A percentile compares a stretch with the other conserved stretches of the same genome.
Conservation (phyloP, 140 eudicot species). For the Artemisia princeps region DNA sequence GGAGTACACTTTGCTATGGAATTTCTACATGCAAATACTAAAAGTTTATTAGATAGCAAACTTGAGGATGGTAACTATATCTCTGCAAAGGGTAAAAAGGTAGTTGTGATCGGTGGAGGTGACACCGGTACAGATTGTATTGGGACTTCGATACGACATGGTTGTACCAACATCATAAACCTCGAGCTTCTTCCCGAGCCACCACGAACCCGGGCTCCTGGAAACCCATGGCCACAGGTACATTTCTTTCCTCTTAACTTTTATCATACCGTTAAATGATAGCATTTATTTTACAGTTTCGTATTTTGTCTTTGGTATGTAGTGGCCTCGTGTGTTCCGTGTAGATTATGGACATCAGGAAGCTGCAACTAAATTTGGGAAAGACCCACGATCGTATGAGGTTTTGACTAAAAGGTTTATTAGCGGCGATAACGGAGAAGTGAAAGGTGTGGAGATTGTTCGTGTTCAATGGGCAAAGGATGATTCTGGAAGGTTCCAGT, state of each 20-base stretch:
- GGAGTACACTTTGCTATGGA: slow-evolving; percentile 99
- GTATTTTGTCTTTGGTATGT: slow-evolving; percentile 20
- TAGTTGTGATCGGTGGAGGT: slow-evolving; percentile 96
- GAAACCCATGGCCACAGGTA: slow-evolving; percentile 99
- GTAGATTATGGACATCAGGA: slow-evolving; percentile 99
- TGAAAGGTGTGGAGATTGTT: slow-evolving; percentile 84
- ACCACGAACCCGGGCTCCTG: slow-evolving; percentile 83
- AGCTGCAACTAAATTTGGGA: slow-evolving; percentile 86
- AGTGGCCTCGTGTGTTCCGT: slow-evolving; percentile 99
- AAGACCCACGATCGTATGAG: slow-evolving; percentile 90
- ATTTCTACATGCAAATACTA: slow-evolving; percentile 94
- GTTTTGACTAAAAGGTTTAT: slow-evolving; percentile 83
- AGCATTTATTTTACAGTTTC: background rate
- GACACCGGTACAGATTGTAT: slow-evolving; percentile 99
- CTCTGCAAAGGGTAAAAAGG: slow-evolving; percentile 94
- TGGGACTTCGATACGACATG: slow-evolving; percentile 89
- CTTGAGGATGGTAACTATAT: slow-evolving; percentile 83
- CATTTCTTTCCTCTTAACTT: background rate
- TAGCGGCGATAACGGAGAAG: slow-evolving; percentile 74
- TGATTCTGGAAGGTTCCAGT: slow-evolving; percentile 81
- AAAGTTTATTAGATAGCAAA: slow-evolving; percentile 87
- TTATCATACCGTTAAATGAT: background rate
- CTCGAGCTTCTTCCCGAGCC: slow-evolving; percentile 97
- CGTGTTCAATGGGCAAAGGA: slow-evolving; percentile 88
- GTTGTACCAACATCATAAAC: slow-evolving; percentile 71